Evolutionary conservation across 352 stramenopile genomes (phyloP), one percentile per base, ranked within the genome.

Genomic region (Pythium oligandrum): DNA sequence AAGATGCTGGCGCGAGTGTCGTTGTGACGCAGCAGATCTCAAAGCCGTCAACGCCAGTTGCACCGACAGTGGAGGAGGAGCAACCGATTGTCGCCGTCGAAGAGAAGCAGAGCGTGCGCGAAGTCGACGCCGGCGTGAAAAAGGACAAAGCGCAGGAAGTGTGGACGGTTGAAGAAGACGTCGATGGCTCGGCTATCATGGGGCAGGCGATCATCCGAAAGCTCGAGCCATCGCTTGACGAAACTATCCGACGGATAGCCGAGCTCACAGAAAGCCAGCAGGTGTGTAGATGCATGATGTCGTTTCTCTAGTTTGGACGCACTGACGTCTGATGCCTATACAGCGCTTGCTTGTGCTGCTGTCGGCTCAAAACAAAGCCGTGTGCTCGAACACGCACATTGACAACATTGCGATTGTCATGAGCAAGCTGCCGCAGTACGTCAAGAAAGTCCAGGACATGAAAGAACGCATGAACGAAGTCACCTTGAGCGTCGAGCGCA

Each of bases 361-460:
- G 40, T 60, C 40, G 26, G 57, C 76, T 9, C 78, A 88, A 43
- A 79, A 86, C 48, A 55, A 59, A 51, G 63, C 44, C 7, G 57
- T 91, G n/a, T 69, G 66, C 50, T 66, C 57, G 12, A 89, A 83
- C 39, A 68, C 73, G 43, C 56, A 87, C 56, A 66, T 91, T 26
- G 67, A 85, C 32, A 76, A 86, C 40, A 67, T 78, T 2, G 74
- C 73, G 8, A 70, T 78, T 17, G 70, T 88, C 45, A 75, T 91
- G 59, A 68, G 83, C 47, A 91, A 88, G 51, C 51, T 88, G 33
- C 78, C 81, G 35, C 73, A 85, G 46, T 89, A 86, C 55, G 63
- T 72, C 34, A 73, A 71, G 42, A 91, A 89, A 45, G 37, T 86
- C 34, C 75, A 91, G 40, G 63, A 67, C 39, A 83, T 91, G 10